Percentiles rank a stretch among this genome's conserved stretches.
Conservation (phyloP, 495 filamentous ascomycete genomes). For the Lophiostoma macrostomum region DNA sequence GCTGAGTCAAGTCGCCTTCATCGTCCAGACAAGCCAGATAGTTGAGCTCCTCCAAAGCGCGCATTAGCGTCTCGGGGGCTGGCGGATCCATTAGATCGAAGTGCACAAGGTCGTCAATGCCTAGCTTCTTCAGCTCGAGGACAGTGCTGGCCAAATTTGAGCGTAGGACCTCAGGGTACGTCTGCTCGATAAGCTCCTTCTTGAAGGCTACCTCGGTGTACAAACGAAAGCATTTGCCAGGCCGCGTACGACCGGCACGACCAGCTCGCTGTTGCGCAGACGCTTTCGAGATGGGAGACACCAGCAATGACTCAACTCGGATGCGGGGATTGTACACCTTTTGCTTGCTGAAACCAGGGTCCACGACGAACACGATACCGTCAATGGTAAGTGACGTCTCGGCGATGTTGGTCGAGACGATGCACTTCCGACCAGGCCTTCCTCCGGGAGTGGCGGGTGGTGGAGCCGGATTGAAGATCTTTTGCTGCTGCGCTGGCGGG, state of each 20-base stretch:
- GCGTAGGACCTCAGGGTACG: slow-evolving; percentile 90
- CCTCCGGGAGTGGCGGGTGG: slow-evolving; percentile 68
- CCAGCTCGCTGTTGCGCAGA: slow-evolving; percentile 98
- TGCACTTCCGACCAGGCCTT: slow-evolving; percentile 86
- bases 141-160: slow-evolving; percentile 95
- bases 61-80: slow-evolving; percentile 97
- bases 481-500: slow-evolving; percentile 87
- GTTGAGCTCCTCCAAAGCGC: slow-evolving; percentile 95
- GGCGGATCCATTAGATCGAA: slow-evolving; percentile 99
- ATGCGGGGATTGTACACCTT: slow-evolving; percentile 98
- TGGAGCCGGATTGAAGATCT: slow-evolving; percentile 89
- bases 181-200: slow-evolving; percentile 95
- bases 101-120: slow-evolving; percentile 92
- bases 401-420: slow-evolving; percentile 96
- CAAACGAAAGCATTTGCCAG: slow-evolving; percentile 95
- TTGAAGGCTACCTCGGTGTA: slow-evolving; percentile 97
- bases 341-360: slow-evolving; percentile 98
- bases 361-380: slow-evolving; percentile 97
- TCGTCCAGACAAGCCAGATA: slow-evolving; percentile 96
- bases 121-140: slow-evolving; percentile 94
- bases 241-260: slow-evolving; percentile 96
- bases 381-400: slow-evolving; percentile 98
- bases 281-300: slow-evolving; percentile 95
- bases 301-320: slow-evolving; percentile 90
- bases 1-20: slow-evolving; percentile 81